Conservation (phyloP, 345 rosid genomes). For the Salix arbutifolia region DNA sequence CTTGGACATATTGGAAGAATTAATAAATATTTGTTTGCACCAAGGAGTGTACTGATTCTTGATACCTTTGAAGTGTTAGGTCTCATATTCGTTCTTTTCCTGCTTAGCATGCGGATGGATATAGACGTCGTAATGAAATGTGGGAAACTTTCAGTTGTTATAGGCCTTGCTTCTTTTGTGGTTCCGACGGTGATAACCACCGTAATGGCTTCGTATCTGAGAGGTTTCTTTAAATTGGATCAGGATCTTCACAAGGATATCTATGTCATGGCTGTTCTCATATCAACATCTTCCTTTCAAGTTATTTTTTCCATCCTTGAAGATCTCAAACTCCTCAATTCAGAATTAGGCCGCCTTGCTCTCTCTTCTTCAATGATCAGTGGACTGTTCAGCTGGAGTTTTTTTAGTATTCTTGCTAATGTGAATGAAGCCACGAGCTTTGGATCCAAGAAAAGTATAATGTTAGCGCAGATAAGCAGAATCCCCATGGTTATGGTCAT, state of each 20-base stretch:
- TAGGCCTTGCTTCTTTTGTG: conserved; percentile 29
- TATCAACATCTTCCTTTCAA: conserved; percentile 34
- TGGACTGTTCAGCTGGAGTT: conserved; percentile 20
- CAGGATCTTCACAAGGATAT: neutral
- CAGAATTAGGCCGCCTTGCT: conserved; percentile 48
- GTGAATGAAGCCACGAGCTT: neutral
- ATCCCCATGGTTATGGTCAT: neutral
- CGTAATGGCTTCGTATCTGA: conserved; percentile 8
- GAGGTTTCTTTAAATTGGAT: neutral
- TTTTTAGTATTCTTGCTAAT: neutral
- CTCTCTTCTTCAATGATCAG: conserved; percentile 42
- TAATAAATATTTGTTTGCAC: conserved; percentile 15
- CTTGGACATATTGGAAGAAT: conserved; percentile 21
- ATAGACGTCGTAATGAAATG: conserved; percentile 27
- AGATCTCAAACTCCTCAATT: conserved; percentile 40
- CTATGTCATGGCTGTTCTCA: neutral
- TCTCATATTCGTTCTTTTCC: conserved; percentile 28
- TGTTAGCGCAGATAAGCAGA: neutral
- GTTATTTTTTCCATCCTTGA: conserved; percentile 29
- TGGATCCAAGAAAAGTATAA: neutral
- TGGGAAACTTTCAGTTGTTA: conserved; percentile 33
- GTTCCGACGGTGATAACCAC: conserved; percentile 22
- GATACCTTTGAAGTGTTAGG: conserved; percentile 29
- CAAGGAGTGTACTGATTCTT: conserved; percentile 18
- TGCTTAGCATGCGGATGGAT: conserved; percentile 36